A percentile compares a stretch with the other conserved stretches of the same genome.
Conservation (phyloP, 1,284 basidiomycete genomes). For the Trichosporon inkin region DNA sequence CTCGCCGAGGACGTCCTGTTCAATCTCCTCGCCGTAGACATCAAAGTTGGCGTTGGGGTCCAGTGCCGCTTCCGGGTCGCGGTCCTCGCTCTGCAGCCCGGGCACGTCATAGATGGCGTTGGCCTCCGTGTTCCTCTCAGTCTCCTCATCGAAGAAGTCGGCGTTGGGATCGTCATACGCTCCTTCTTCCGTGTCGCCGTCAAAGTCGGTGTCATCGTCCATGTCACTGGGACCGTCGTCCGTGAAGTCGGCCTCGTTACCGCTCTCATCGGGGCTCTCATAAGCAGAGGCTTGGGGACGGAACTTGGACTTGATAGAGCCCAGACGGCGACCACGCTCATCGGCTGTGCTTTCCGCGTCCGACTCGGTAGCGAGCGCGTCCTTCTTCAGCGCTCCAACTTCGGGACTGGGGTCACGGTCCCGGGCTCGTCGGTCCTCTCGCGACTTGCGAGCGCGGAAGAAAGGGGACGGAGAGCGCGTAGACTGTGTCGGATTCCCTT, state of each 20-base stretch:
- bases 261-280: conserved; percentile 37
- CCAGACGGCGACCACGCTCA: conserved; percentile 45
- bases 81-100: conserved; percentile 35
- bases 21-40: conserved; percentile 54
- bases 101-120: conserved; percentile 57
- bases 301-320: conserved; percentile 28
- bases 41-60: conserved; percentile 23
- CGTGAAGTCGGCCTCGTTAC: conserved; percentile 29
- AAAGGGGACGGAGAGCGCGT: conserved; percentile 45
- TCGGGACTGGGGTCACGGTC: conserved; percentile 60
- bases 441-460: conserved; percentile 43
- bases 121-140: conserved; percentile 64
- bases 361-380: conserved; percentile 59
- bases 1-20: conserved; percentile 49
- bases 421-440: conserved; percentile 50
- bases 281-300: conserved; percentile 47
- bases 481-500: background rate
- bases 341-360: conserved; percentile 51
- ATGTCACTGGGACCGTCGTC: conserved; percentile 50
- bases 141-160: conserved; percentile 68
- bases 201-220: conserved; percentile 28
- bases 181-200: conserved; percentile 52
- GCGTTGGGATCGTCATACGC: conserved; percentile 46
- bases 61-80: conserved; percentile 24
- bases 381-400: conserved; percentile 63